Percentiles rank a stretch among this genome's conserved stretches.
Conservation (phyloP, 2,329 filamentous ascomycete genomes). For the Metarhizium robertsii region DNA sequence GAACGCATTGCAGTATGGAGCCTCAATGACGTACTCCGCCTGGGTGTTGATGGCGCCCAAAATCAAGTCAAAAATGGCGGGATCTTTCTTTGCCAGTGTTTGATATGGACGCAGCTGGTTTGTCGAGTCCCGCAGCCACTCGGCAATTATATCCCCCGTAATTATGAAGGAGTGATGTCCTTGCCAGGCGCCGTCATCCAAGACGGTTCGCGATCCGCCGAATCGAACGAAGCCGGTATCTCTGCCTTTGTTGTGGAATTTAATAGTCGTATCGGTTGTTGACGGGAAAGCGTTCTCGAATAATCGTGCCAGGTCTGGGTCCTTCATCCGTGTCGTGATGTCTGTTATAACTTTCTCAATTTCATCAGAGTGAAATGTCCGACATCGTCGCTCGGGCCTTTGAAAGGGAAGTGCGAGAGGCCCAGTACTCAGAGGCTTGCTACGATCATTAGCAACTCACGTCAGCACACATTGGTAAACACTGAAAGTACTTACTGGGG, state of each 20-base stretch:
- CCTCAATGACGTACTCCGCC: conserved; percentile 85
- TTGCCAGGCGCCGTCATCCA: conserved; percentile 59
- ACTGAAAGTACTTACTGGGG: conserved; percentile 22
- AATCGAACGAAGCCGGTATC: conserved; percentile 27
- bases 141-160: conserved; percentile 85
- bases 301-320: conserved; percentile 80
- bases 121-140: conserved; percentile 86
- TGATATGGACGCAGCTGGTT: conserved; percentile 94
- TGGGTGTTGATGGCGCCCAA: conserved; percentile 94
- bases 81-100: conserved; percentile 70
- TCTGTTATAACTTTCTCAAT: conserved; percentile 85
- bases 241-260: conserved; percentile 67
- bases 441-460: conserved; percentile 23
- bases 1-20: conserved; percentile 97
- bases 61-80: conserved; percentile 68
- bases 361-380: conserved; percentile 77
- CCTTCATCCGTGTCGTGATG: conserved; percentile 67
- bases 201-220: conserved; percentile 17
- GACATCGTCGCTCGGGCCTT: conserved; percentile 68
- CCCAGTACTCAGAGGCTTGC: conserved; percentile 70
- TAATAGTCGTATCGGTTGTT: conserved; percentile 72
- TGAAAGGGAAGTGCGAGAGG: conserved; percentile 77
- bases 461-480: not conserved
- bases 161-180: conserved; percentile 89
- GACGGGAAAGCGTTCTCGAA: conserved; percentile 96